Evolutionary conservation across 306 rosid genomes (phyloP).

Genomic region (Corylus heterophylla): DNA sequence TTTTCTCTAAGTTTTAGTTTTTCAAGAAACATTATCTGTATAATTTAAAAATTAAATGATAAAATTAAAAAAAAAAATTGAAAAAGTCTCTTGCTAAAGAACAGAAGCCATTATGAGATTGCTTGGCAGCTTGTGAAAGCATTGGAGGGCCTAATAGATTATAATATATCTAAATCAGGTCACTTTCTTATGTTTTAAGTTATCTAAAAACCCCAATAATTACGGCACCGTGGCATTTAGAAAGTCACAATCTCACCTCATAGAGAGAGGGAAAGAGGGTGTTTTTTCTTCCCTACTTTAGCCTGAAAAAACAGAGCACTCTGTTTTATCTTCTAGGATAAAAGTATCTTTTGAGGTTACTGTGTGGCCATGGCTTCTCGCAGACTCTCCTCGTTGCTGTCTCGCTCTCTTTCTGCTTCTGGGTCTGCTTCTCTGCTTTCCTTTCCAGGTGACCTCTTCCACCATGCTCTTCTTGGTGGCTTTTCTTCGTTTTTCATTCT

Average conservation of each 20-base stretch:
- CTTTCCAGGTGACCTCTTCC: conserved; percentile 45
- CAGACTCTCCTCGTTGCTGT: conserved; percentile 51
- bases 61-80: too few relatives aligned
- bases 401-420: conserved; percentile 51
- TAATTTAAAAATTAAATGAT: too few relatives aligned
- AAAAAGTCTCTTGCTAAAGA: too few relatives aligned
- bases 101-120: too few relatives aligned
- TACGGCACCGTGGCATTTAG: not conserved
- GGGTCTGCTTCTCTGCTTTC: conserved; percentile 55
- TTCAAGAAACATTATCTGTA: too few relatives aligned
- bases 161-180: not conserved
- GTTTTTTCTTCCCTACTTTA: too few relatives aligned
- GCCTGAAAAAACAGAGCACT: not conserved
- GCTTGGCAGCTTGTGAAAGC: not conserved
- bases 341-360: not conserved
- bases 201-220: not conserved
- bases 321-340: not conserved
- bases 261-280: not conserved
- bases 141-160: not conserved
- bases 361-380: conserved; percentile 71
- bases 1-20: too few relatives aligned
- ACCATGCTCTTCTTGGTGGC: conserved; percentile 6
- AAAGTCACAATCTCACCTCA: not conserved
- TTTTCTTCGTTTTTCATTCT: not conserved
- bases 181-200: not conserved